phyloP scores from a whole-genome alignment of 2,329 filamentous ascomycete species.

The Sporothrix pallida region DNA sequence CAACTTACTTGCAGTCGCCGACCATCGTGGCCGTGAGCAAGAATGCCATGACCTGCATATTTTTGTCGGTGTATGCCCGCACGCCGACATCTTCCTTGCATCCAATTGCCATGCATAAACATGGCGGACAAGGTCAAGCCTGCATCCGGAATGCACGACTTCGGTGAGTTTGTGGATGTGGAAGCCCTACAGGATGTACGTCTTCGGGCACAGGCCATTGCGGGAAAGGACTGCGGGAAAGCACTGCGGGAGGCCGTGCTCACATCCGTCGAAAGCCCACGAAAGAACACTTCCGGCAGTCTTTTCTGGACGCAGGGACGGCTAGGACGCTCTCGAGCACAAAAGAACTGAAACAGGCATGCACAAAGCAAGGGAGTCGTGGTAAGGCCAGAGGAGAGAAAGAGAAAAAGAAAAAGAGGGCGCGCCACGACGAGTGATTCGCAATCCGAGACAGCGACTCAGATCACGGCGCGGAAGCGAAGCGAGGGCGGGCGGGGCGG shows the following conservation, averaged over 20 bases:
- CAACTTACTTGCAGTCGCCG: not conserved
- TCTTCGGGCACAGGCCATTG: not conserved
- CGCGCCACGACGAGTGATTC: not conserved
- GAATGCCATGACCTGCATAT: not conserved
- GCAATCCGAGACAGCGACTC: constrained; percentile 31
- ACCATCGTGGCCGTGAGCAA: not conserved
- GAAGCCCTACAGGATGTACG: not conserved
- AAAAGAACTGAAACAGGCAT: constrained; percentile 24
- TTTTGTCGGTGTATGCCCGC: not conserved
- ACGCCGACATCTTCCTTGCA: not conserved
- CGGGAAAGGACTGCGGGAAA: no score
- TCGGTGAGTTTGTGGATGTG: no score
- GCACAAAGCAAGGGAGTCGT: constrained; percentile 20
- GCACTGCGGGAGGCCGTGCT: no score
- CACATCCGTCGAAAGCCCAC: no score
- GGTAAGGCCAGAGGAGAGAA: not conserved
- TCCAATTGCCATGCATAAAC: not conserved
- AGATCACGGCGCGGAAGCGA: constrained; percentile 23
- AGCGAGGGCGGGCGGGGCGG: not conserved
- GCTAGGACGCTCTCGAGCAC: not conserved
- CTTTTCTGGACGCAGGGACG: constrained; percentile 3
- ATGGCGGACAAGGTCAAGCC: constrained; percentile 3
- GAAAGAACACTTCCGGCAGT: no score
- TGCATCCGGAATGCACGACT: constrained; percentile 2
- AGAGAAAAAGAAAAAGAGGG: no score